These are phyloP conservation scores for Phytophthora pseudosyringae DNA, from an alignment of 352 stramenopile genomes.

Conservation along the genomic window DNA sequence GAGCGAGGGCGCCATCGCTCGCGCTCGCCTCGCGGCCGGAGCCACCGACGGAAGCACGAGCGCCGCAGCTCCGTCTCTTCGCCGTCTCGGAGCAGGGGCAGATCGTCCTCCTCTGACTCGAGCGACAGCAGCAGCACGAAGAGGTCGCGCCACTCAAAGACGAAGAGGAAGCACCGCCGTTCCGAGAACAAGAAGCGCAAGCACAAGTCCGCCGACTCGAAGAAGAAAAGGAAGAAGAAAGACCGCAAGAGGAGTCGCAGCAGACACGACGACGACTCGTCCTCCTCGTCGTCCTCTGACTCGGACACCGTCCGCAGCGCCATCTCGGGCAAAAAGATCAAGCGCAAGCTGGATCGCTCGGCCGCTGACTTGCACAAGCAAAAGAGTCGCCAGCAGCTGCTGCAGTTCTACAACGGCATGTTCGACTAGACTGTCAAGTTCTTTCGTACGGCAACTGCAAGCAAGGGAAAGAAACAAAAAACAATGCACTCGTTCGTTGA, in stretches of 20 bases:
- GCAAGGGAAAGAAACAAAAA: neutral
- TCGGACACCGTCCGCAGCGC: slow-evolving; percentile 77
- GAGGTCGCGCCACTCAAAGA: slow-evolving; percentile 31
- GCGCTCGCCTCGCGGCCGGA: slow-evolving; percentile 23
- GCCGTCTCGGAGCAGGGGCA: slow-evolving; percentile 35
- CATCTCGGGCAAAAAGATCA: slow-evolving; percentile 90
- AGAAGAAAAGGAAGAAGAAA: slow-evolving; percentile 49
- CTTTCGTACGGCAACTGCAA: neutral
- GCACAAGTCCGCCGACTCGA: slow-evolving; percentile 37
- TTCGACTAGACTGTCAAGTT: slow-evolving; percentile 54
- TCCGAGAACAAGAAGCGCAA: slow-evolving; percentile 46
- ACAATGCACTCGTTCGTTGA: slow-evolving; percentile 17
- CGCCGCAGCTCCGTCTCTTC: slow-evolving; percentile 23
- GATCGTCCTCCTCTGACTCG: slow-evolving; percentile 31
- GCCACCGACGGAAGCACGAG: slow-evolving; percentile 31
- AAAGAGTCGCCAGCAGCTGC: slow-evolving; percentile 78
- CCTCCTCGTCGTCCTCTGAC: slow-evolving; percentile 57
- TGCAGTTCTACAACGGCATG: slow-evolving; percentile 91
- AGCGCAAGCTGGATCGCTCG: slow-evolving; percentile 72
- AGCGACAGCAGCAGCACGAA: slow-evolving; percentile 35
- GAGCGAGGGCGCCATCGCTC: slow-evolving; percentile 14
- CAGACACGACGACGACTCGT: slow-evolving; percentile 32
- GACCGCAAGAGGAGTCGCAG: slow-evolving; percentile 44
- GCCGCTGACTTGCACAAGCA: slow-evolving; percentile 66
- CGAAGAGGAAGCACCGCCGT: slow-evolving; percentile 48